Evolutionary conservation across 1,284 basidiomycete genomes (phyloP), one percentile per base, ranked within the genome.

Genomic region (Moesziomyces sp.): DNA sequence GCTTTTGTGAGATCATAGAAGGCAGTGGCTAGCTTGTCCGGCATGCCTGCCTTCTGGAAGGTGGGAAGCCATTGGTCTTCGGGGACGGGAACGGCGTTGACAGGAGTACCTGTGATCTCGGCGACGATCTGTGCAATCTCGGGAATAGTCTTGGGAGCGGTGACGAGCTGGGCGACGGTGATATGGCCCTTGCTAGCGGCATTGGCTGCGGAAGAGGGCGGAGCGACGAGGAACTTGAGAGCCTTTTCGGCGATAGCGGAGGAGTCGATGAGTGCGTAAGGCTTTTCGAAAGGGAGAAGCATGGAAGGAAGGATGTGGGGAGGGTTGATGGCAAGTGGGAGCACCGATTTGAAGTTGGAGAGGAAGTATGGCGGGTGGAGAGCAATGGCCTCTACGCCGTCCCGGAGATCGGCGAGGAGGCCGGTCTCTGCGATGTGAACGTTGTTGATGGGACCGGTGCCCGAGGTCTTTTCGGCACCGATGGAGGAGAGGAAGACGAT

Each of bases 401-500:
- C 55, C 2, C 55, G 55, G 3, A 68, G 46, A 2, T 52, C 52
- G 13, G 54, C 40, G 14, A 68, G 18, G 7, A 68, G 19, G 21
- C 46, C 51, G 4, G 35, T 44, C 43, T 68, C 66, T n/a, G 30
- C 55, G 28, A 68, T 52, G 55, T 45, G 45, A 0, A 34, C 30
- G 51, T 53, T 68, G 42, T 47, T 42, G 21, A 68, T 62, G 28
- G 38, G 21, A 9, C 66, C 66, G 3, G 52, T 58, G 9, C 59
- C 59, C 35, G 21, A 44, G 1, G 40, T 9, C 48, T 58, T 58
- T 11, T 68, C 59, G 3, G 55, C 54, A 1, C 58, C 66, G 9
- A 68, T 23, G 10, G 66, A 62, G 4, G 66, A 62, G 10, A 68
- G 66, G 44, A 50, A 62, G 42, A 68, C 66, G 26, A 68, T 54